Evolutionary conservation across 352 stramenopile genomes (phyloP), one percentile per base, ranked within the genome.

Genomic region (Phytopythium sindhum): DNA sequence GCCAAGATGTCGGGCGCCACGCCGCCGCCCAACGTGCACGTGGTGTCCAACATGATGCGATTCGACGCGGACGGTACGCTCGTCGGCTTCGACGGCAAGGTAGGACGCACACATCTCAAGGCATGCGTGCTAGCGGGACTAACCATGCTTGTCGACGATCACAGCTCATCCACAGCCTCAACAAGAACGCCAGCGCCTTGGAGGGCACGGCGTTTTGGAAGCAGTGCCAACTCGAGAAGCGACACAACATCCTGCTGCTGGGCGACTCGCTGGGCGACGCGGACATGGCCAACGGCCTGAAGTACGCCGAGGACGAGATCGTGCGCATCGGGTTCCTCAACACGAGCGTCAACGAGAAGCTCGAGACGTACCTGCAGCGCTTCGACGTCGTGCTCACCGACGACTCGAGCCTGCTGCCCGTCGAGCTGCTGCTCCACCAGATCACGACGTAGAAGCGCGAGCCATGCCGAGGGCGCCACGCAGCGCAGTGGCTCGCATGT

Each of bases 351-450:
- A 66, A 86, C 9, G 78, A 90, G 55, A 75, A 78, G 53, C 65
- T 93, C 24, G 81, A 84, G 12, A 28, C 76, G 60, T 93, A 90
- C 57, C 50, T 93, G 41, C 44, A 76, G 37, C 64, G 56, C n/a
- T 91, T 84, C 45, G 75, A 94, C 63, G 81, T 94, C n/a, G 86
- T 94, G 47, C 78, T 94, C 19, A 90, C 84, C 15, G 70, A 92
- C 65, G 83, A 92, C 72, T 78, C 73, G 48, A 90, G 77, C 51
- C 68, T 94, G 61, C 53, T 80, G 31, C 73, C 78, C 3, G 71
- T 91, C 1, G 78, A 88, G 51, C 67, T 89, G 29, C 52, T 91
- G 57, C 31, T 91, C 24, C 75, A 87, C 39, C 82, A 89, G 63
- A 66, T 91, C 26, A 62, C 82, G 9, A 57, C 21, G 29, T 42